These are phyloP conservation scores for Austropuccinia psidii DNA, from an alignment of 1,284 basidiomycete genomes.

Conservation along the genomic window DNA sequence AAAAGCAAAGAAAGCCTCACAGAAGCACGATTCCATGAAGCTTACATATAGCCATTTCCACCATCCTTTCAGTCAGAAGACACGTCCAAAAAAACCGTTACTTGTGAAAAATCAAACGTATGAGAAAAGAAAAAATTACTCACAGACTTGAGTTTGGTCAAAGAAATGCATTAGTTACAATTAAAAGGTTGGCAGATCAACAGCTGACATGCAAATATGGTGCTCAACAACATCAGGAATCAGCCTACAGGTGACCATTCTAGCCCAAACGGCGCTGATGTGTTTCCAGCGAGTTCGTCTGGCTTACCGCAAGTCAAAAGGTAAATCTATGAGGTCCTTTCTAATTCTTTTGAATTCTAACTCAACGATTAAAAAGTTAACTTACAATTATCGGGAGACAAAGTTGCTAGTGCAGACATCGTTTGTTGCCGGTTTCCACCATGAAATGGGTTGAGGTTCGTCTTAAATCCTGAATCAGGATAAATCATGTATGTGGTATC, in stretches of 20 bases:
- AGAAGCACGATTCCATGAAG: neutral
- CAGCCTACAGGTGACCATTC: conserved; percentile 42
- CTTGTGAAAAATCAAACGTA: neutral
- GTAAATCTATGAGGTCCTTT: too few relatives aligned
- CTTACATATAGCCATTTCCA: conserved; percentile 25
- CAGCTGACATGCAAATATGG: too few relatives aligned
- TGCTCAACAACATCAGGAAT: conserved; percentile 15
- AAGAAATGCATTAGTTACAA: neutral
- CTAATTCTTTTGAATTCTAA: too few relatives aligned
- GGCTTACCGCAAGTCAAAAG: conserved; percentile 21
- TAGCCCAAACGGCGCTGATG: conserved; percentile 40
- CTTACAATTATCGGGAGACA: conserved; percentile 41
- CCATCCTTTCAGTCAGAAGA: neutral
- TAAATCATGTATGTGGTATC: conserved; percentile 22
- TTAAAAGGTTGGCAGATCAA: neutral
- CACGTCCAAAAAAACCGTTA: neutral
- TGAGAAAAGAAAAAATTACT: neutral
- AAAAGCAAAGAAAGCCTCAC: neutral
- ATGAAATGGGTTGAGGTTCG: conserved; percentile 42
- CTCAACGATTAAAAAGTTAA: too few relatives aligned
- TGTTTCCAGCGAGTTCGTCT: conserved; percentile 40
- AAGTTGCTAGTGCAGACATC: conserved; percentile 42
- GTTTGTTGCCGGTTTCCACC: conserved; percentile 45
- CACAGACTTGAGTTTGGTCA: neutral
- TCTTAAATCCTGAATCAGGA: conserved; percentile 33